Evolutionary conservation across 2,329 filamentous ascomycete species (phyloP).

Genomic region (Ceratocystis ficicola): DNA sequence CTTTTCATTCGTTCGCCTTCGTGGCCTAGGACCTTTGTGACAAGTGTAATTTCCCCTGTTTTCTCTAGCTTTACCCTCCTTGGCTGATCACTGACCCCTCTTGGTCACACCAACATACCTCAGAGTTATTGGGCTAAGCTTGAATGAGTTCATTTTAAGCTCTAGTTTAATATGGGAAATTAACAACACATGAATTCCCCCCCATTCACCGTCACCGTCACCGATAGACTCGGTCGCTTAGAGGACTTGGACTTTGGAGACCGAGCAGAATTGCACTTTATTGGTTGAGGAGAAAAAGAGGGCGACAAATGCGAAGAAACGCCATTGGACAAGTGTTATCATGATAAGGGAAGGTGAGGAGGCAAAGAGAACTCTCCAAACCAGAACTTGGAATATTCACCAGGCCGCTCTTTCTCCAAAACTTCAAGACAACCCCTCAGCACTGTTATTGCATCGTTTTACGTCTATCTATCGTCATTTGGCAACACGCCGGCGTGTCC

Average conservation of each 20-base stretch:
- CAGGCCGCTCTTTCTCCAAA: no score
- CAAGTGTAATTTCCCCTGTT: constrained; percentile 1
- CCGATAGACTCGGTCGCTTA: neutral
- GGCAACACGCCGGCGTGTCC: no score
- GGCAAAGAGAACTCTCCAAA: no score
- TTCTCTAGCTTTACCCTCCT: neutral
- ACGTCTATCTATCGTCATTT: no score
- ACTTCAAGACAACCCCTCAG: no score
- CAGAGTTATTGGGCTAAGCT: neutral
- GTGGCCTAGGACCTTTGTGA: neutral
- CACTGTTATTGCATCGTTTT: no score
- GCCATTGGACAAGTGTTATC: no score
- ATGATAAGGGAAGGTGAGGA: no score
- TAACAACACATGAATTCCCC: neutral
- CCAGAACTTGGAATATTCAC: no score
- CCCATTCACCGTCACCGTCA: neutral
- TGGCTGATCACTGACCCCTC: constrained; percentile 2
- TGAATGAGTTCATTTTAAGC: neutral
- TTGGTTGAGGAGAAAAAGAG: no score
- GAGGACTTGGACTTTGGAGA: neutral
- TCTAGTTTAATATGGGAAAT: neutral
- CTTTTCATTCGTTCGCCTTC: neutral
- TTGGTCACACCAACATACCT: neutral
- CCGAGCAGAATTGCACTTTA: no score
- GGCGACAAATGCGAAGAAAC: no score